Conservation (phyloP, 192 early-diverging fungal genomes). For the Coemansia sp. region DNA sequence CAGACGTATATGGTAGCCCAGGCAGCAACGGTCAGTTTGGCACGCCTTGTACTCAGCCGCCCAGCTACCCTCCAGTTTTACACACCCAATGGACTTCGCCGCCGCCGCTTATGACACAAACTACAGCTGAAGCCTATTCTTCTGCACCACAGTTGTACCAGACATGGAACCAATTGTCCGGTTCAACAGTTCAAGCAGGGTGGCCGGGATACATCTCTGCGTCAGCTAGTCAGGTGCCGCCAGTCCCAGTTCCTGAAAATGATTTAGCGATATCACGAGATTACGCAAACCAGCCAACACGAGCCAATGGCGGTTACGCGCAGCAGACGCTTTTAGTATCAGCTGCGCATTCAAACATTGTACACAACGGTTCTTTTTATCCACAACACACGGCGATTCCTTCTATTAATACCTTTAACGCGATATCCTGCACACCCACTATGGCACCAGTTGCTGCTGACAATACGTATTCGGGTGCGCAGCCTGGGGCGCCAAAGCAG, state of each 20-base stretch:
- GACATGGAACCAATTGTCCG: background rate
- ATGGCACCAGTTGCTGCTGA: background rate
- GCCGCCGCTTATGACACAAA: background rate
- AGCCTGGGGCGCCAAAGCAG: constrained; percentile 2
- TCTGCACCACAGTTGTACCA: background rate
- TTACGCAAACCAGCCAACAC: constrained; percentile 2
- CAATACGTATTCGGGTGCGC: background rate
- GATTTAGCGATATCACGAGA: constrained; percentile 3
- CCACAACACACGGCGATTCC: background rate
- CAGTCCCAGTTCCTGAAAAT: constrained; percentile 5
- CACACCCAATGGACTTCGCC: background rate
- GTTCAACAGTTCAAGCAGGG: background rate
- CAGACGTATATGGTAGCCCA: background rate
- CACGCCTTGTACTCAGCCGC: background rate
- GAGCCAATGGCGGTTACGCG: constrained; percentile 7
- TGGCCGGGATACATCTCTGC: background rate
- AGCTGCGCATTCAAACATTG: constrained; percentile 1
- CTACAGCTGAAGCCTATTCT: background rate
- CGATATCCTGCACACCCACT: constrained; percentile 3
- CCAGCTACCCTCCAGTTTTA: background rate
- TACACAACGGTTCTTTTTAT: background rate
- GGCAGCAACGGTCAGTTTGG: background rate
- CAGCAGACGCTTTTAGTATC: constrained; percentile 3
- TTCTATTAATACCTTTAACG: background rate
- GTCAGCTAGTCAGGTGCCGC: background rate